phyloP scores from a whole-genome alignment of 2,329 filamentous ascomycete genomes.

The Colletotrichum somersetense region DNA sequence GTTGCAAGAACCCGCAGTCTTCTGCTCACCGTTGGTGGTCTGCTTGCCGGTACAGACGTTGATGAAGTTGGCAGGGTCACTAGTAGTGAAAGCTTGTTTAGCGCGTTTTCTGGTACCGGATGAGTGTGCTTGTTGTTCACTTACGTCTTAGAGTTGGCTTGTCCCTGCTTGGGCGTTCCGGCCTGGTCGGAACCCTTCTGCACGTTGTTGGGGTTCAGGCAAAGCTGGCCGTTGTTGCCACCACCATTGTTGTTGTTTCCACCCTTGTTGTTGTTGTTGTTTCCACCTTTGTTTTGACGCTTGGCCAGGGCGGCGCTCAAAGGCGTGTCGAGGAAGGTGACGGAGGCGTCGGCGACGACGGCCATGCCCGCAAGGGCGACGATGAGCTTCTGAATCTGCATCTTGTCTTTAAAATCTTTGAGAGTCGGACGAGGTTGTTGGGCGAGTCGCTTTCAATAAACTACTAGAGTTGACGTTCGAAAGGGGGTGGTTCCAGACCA shows the following conservation, averaged over 20 bases:
- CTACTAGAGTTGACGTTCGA: slow-evolving; percentile 43
- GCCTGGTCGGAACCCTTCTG: slow-evolving; percentile 64
- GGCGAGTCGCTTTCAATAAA: slow-evolving; percentile 42
- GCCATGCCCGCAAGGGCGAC: slow-evolving; percentile 62
- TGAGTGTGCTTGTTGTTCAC: slow-evolving; percentile 43
- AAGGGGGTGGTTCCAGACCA: slow-evolving; percentile 64
- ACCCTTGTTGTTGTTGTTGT: slow-evolving; percentile 42
- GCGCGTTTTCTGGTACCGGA: not conserved
- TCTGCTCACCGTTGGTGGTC: slow-evolving; percentile 72
- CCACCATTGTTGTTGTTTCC: slow-evolving; percentile 42
- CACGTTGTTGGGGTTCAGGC: slow-evolving; percentile 51
- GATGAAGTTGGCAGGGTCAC: slow-evolving; percentile 72
- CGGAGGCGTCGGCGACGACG: slow-evolving; percentile 59
- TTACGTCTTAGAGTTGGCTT: slow-evolving; percentile 66
- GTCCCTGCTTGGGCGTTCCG: slow-evolving; percentile 61
- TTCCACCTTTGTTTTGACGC: slow-evolving; percentile 53
- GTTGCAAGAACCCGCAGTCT: slow-evolving; percentile 72
- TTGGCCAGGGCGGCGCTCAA: slow-evolving; percentile 54
- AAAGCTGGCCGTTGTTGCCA: slow-evolving; percentile 24
- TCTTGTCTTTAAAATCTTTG: slow-evolving; percentile 50
- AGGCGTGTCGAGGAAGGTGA: slow-evolving; percentile 54
- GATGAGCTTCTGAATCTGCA: slow-evolving; percentile 65
- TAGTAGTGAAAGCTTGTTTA: slow-evolving; percentile 46
- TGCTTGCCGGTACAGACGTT: slow-evolving; percentile 69
- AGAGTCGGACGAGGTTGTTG: slow-evolving; percentile 40